Percentiles rank a stretch among this genome's conserved stretches.
phyloP scores from a whole-genome alignment of 208 protist species.

The Acanthamoeba royreba region DNA sequence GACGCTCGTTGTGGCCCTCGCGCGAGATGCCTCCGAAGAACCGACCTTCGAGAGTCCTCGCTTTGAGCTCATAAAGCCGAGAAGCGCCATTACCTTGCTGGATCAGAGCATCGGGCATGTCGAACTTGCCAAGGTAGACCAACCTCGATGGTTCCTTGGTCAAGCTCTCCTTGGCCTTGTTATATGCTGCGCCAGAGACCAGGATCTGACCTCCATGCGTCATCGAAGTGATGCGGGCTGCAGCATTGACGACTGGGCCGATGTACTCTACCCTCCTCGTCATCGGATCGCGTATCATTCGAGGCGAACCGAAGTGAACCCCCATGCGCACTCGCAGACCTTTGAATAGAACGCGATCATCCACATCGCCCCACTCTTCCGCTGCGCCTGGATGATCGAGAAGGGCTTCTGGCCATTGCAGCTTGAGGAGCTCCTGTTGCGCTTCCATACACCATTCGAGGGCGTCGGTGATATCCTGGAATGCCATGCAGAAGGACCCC shows the following conservation, averaged over 20 bases:
- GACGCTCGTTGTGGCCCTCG: neutral
- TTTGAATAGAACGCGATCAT: neutral
- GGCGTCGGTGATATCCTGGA: neutral
- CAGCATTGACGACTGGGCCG: neutral
- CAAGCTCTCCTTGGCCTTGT: neutral
- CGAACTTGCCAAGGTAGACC: neutral
- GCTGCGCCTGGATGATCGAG: slow-evolving; percentile 4
- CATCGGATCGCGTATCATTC: neutral
- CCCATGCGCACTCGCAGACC: neutral
- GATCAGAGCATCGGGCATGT: slow-evolving; percentile 20
- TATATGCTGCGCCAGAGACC: neutral
- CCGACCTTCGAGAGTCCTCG: neutral
- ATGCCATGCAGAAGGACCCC: slow-evolving; percentile 44
- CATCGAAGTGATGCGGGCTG: neutral
- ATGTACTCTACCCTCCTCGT: slow-evolving; percentile 20
- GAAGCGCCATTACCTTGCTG: too few relatives aligned
- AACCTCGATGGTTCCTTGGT: neutral
- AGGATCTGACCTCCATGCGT: slow-evolving; percentile 18
- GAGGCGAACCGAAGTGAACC: neutral
- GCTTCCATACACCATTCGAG: neutral
- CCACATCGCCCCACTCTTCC: slow-evolving; percentile 17
- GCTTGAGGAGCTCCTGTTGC: slow-evolving; percentile 1
- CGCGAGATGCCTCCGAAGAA: neutral
- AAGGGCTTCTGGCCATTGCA: neutral
- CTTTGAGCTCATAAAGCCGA: neutral